Evolutionary conservation across 352 stramenopile species (phyloP).

Genomic region (Pythium biforme): DNA sequence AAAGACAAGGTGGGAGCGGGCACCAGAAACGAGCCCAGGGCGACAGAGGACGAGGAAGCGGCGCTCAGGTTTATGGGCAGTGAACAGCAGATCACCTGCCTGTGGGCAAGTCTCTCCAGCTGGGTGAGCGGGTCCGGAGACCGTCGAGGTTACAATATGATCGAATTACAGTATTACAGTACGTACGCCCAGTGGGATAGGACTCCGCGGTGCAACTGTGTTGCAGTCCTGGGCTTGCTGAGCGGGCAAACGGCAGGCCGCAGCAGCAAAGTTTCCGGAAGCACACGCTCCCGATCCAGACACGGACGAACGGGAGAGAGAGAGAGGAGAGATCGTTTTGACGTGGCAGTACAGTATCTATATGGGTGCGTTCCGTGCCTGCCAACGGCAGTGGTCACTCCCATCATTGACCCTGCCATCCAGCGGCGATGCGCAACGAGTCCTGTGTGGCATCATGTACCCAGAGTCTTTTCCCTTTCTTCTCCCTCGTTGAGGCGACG

Average conservation of each 20-base stretch:
- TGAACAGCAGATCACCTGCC: background rate
- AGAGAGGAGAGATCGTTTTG: background rate
- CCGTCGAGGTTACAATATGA: background rate
- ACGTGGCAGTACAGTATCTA: background rate
- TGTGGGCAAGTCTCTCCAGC: background rate
- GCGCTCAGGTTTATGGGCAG: background rate
- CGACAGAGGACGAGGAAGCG: background rate
- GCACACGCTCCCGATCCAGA: no score
- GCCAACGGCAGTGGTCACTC: no score
- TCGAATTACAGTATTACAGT: background rate
- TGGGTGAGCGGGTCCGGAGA: background rate
- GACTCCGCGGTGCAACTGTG: background rate
- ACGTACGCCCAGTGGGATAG: background rate
- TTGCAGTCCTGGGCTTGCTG: background rate
- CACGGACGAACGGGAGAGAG: background rate
- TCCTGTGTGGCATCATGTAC: no score
- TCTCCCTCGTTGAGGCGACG: no score
- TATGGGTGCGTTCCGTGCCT: no score
- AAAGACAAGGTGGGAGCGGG: background rate
- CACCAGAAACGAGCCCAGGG: slow-evolving; percentile 4
- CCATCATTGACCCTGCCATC: no score
- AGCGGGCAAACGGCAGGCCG: background rate
- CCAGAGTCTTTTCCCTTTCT: no score
- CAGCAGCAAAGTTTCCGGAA: no score
- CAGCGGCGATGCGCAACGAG: no score